These are phyloP conservation scores for Agrocybe pediades DNA, from an alignment of 768 basidiomycete genomes.

Conservation along the genomic window DNA sequence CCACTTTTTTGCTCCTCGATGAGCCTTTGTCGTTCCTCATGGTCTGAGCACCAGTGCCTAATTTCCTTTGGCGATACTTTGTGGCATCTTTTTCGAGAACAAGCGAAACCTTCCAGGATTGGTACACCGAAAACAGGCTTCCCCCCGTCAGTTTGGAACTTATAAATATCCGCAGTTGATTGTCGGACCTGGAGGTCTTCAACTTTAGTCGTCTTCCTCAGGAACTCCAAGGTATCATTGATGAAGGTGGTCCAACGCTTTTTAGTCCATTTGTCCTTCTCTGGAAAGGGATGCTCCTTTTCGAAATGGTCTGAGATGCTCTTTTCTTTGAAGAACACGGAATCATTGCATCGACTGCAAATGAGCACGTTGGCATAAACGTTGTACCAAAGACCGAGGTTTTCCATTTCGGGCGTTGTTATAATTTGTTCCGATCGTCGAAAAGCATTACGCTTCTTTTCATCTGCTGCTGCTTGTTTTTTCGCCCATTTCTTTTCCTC, in stretches of 20 bases:
- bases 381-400: background rate
- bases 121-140: background rate
- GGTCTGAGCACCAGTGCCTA: background rate
- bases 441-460: too few relatives aligned
- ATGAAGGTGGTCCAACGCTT: background rate
- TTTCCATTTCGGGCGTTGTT: background rate
- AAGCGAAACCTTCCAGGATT: background rate
- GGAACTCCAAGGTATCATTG: background rate
- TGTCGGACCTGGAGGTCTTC: background rate
- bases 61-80: background rate
- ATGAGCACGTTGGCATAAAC: background rate
- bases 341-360: background rate
- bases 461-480: background rate
- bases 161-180: background rate
- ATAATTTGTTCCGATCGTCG: background rate
- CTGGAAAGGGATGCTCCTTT: background rate
- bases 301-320: background rate
- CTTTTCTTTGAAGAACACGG: background rate
- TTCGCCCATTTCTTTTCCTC: background rate
- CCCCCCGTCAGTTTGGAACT: background rate
- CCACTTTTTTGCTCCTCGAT: too few relatives aligned
- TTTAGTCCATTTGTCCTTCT: background rate
- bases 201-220: background rate
- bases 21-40: background rate
- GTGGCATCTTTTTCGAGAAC: background rate